phyloP scores from a whole-genome alignment of 768 basidiomycete species.

The Boletus insuetus region DNA sequence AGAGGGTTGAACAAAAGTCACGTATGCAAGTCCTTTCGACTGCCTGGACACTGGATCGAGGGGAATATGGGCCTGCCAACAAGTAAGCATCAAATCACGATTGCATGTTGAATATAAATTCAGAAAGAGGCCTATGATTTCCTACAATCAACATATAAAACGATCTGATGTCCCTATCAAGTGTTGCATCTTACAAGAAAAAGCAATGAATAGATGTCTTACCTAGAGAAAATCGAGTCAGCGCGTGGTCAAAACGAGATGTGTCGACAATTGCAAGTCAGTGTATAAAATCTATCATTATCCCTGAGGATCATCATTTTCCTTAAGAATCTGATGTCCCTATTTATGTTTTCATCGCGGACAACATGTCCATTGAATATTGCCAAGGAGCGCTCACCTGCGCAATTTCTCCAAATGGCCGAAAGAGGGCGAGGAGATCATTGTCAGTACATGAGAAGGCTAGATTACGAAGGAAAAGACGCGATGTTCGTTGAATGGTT shows the following conservation, averaged over 20 bases:
- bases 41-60: constrained; percentile 44
- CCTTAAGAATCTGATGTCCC: constrained; percentile 48
- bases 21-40: constrained; percentile 62
- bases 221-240: constrained; percentile 14
- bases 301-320: constrained; percentile 37
- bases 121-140: constrained; percentile 37
- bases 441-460: constrained; percentile 76
- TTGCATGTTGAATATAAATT: constrained; percentile 13
- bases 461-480: constrained; percentile 95
- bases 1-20: constrained; percentile 45
- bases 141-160: constrained; percentile 44
- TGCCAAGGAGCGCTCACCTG: constrained; percentile 54
- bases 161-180: constrained; percentile 58
- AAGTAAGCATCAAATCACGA: background rate
- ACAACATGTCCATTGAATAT: constrained; percentile 4
- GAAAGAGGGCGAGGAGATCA: constrained; percentile 66
- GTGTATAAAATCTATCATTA: constrained; percentile 54
- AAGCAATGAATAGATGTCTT: background rate
- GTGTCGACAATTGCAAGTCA: constrained; percentile 8
- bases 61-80: constrained; percentile 54
- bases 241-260: background rate
- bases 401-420: constrained; percentile 64
- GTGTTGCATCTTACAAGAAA: background rate
- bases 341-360: constrained; percentile 42
- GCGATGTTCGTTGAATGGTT: constrained; percentile 68